Base-by-base conservation (phyloP, 2,329 filamentous ascomycete genomes). In the Sclerotinia spermophila region DNA sequence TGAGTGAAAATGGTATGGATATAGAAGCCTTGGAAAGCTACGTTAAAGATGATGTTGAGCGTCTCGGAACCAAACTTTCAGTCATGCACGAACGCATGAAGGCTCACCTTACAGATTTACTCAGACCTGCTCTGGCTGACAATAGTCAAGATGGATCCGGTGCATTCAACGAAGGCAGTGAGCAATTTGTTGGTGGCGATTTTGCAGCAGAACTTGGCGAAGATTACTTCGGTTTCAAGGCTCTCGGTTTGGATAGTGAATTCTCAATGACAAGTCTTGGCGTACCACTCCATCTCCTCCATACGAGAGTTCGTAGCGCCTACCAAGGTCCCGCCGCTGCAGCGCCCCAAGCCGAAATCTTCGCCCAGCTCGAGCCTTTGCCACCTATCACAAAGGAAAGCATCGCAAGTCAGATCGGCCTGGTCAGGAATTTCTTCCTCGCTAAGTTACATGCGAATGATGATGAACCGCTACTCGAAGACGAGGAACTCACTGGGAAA, bases 171-270 rank as follows among this genome's bases (percentile, higher is more conserved):
- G 96, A 99, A 77, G 95, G 94, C 74, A 97, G 94, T 80, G 96
- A 99, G 74, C 96, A 98, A 79, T 99, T 98, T 76, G 90, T 97
- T 62, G 93, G 92, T 60, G 96, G 96, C 73, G 96, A 99, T 81
- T 99, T 99, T 80, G 96, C 96, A 0, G 96, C 97, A 79, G 96
- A 99, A 76, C 91, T 99, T 19, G 95, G 94, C 72, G 96, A 99
- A 83, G 96, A 99, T 82, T 99, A 97, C 86, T 99, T 99, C 78
- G 96, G 96, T 40, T 98, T 99, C 87, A 94, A 94, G 79, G 94
- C 97, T 72, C 87, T 99, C 60, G 96, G 96, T 58, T 86, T 99
- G 71, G 94, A 97, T 77, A 91, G 90, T 76, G 96, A 99, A 79
- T 91, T 98, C 79, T 94, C 94, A 27, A 86, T 96, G 73, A 90